These are phyloP conservation scores for Andrographis paniculata DNA, from an alignment of 305 asterid genomes.

Conservation along the genomic window DNA sequence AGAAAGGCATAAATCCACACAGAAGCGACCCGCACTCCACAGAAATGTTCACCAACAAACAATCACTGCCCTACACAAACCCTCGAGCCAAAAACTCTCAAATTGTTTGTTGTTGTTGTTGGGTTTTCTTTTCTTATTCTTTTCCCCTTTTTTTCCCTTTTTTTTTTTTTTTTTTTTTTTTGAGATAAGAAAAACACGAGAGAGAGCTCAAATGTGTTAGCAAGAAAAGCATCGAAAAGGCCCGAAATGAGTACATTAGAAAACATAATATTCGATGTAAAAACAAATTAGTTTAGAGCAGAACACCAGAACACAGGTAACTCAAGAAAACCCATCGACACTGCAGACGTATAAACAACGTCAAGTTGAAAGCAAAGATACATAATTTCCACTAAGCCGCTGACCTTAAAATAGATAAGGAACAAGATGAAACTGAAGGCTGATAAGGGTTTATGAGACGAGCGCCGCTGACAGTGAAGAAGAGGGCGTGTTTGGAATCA, in stretches of 20 bases:
- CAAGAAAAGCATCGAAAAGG: too few species aligned
- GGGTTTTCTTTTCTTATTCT: too few species aligned
- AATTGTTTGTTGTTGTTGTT: too few species aligned
- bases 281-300: too few species aligned
- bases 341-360: neutral
- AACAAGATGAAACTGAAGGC: slow-evolving; percentile 7
- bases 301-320: neutral
- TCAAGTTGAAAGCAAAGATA: neutral
- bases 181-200: too few species aligned
- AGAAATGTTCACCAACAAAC: neutral
- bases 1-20: neutral
- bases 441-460: neutral
- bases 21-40: slow-evolving; percentile 2
- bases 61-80: too few species aligned
- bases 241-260: too few species aligned
- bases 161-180: too few species aligned
- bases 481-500: slow-evolving; percentile 32
- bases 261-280: too few species aligned
- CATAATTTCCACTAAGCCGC: neutral
- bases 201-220: too few species aligned
- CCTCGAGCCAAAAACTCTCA: too few species aligned
- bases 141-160: too few species aligned
- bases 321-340: neutral
- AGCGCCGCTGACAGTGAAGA: slow-evolving; percentile 16
- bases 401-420: slow-evolving; percentile 18